Evolutionary conservation across 2,329 filamentous ascomycete genomes (phyloP).

Genomic region (Cyclaneusma minus): DNA sequence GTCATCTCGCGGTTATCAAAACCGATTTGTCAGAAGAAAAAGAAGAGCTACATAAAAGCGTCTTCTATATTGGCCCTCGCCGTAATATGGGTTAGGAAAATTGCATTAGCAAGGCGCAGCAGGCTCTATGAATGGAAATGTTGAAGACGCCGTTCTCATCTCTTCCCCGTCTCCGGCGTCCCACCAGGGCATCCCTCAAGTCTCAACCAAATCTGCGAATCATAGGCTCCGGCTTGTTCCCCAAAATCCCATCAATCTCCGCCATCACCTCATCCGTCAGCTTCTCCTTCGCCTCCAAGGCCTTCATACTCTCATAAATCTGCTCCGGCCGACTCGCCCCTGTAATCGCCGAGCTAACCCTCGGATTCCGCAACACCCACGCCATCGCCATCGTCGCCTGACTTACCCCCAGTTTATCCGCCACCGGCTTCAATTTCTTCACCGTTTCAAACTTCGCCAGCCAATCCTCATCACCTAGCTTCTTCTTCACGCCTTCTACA

Average conservation of each 20-base stretch:
- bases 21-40: too few species aligned
- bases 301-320: constrained; percentile 42
- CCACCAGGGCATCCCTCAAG: neutral
- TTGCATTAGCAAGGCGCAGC: too few species aligned
- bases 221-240: constrained; percentile 36
- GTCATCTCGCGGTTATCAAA: too few species aligned
- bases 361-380: constrained; percentile 46
- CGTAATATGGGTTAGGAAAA: too few species aligned
- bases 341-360: constrained; percentile 45
- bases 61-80: too few species aligned
- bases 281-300: constrained; percentile 34
- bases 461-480: constrained; percentile 32
- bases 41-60: too few species aligned
- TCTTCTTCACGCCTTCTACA: constrained; percentile 25
- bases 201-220: constrained; percentile 13
- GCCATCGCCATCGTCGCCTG: constrained; percentile 36
- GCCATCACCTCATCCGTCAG: constrained; percentile 41
- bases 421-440: constrained; percentile 42
- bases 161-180: too few species aligned
- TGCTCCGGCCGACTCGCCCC: constrained; percentile 42
- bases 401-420: constrained; percentile 42
- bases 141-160: too few species aligned
- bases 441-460: constrained; percentile 41
- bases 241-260: constrained; percentile 42
- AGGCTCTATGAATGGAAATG: too few species aligned